Evolutionary conservation across 345 rosid species (phyloP).

Genomic region (Syzygium aqueum): DNA sequence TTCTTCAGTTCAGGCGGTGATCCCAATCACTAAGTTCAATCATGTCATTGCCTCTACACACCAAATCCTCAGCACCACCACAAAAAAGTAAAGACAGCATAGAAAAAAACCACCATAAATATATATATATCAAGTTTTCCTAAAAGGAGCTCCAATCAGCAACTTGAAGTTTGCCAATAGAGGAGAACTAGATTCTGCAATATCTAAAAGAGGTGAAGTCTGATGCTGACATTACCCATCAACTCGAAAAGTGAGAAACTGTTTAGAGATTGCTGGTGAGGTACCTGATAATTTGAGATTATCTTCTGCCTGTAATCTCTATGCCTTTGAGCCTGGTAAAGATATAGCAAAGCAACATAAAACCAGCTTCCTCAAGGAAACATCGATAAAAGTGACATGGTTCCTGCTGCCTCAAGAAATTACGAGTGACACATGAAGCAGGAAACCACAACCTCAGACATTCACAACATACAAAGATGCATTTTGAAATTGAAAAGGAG

Average conservation of each 20-base stretch:
- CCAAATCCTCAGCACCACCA: not conserved
- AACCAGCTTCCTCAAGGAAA: not conserved
- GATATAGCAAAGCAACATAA: not conserved
- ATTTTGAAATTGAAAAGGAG: not conserved
- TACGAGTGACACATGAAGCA: not conserved
- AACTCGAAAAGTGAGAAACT: not conserved
- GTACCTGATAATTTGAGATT: conserved; percentile 66
- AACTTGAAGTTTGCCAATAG: not conserved
- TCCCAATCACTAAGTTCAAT: not conserved
- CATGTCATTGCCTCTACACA: not conserved
- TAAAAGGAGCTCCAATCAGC: not conserved
- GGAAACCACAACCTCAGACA: not conserved
- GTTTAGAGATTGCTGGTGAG: not conserved
- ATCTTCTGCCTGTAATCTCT: conserved; percentile 85
- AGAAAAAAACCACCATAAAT: not conserved
- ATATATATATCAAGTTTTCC: not conserved
- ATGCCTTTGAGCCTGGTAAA: conserved; percentile 60
- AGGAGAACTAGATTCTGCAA: not conserved
- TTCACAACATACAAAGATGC: not conserved
- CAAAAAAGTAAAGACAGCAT: not conserved
- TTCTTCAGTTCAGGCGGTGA: not conserved
- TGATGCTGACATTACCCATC: not conserved
- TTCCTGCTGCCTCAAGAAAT: not conserved
- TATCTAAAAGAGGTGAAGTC: not conserved
- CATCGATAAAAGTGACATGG: not conserved